Conservation (phyloP, 768 basidiomycete species). For the Lactarius sp. region DNA sequence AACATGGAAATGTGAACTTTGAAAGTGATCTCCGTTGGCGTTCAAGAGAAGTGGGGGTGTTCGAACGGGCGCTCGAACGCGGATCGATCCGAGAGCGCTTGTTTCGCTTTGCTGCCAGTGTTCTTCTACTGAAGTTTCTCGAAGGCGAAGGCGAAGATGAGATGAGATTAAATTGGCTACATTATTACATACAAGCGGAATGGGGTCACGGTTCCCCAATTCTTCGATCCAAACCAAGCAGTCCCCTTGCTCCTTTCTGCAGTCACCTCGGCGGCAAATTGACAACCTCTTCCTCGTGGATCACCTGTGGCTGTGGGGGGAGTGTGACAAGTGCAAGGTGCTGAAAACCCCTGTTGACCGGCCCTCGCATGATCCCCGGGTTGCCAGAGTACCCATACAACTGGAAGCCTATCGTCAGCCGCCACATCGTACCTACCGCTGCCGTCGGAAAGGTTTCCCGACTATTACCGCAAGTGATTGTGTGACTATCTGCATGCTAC, state of each 20-base stretch:
- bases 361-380: not conserved
- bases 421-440: not conserved
- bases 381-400: not conserved
- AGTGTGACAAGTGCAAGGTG: not conserved
- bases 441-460: not conserved
- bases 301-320: not conserved
- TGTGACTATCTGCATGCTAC: not conserved
- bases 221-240: too few species aligned
- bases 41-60: not conserved
- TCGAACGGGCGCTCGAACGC: not conserved
- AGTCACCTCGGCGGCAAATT: too few species aligned
- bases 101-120: not conserved
- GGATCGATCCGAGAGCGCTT: not conserved
- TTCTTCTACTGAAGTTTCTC: too few species aligned
- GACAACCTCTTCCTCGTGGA: not conserved
- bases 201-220: too few species aligned
- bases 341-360: not conserved
- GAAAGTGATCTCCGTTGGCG: too few species aligned
- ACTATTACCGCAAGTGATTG: too few species aligned
- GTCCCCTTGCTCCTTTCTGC: too few species aligned
- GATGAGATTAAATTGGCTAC: too few species aligned
- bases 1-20: too few species aligned
- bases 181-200: too few species aligned
- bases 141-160: too few species aligned
- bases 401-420: not conserved